A percentile compares a stretch with the other conserved stretches of the same genome.
Evolutionary conservation across 164 flowering plant genomes (phyloP).

Genomic region (Annona cherimola): DNA sequence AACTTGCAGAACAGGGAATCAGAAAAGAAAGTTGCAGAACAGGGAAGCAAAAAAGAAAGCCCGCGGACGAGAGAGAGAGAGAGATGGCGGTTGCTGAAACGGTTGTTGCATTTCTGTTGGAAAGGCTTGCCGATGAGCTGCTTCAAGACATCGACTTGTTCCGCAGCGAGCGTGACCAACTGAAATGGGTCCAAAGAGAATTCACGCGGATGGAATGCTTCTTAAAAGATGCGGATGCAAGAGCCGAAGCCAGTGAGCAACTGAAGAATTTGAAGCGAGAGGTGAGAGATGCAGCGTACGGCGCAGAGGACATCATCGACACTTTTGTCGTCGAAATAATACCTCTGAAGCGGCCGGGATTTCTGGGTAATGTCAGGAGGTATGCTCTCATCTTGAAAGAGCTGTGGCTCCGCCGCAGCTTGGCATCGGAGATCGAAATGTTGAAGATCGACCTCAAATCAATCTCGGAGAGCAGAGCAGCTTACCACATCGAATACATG

Average conservation of each 20-base stretch:
- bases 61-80: neutral
- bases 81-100: slow-evolving; percentile 4
- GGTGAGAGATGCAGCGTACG: slow-evolving; percentile 14
- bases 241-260: neutral
- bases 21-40: too few relatives aligned
- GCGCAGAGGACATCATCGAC: slow-evolving; percentile 18
- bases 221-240: slow-evolving; percentile 22
- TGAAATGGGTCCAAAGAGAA: slow-evolving; percentile 15
- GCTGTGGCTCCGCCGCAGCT: neutral
- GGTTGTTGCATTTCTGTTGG: slow-evolving; percentile 5
- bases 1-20: too few relatives aligned
- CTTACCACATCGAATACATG: slow-evolving; percentile 5
- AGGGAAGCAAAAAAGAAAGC: too few relatives aligned
- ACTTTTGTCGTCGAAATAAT: slow-evolving; percentile 4
- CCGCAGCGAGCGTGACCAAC: slow-evolving; percentile 14
- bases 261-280: slow-evolving; percentile 17
- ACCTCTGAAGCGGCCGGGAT: neutral
- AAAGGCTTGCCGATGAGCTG: slow-evolving; percentile 15
- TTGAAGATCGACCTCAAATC: neutral
- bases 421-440: slow-evolving; percentile 1
- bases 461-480: slow-evolving; percentile 2
- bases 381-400: neutral
- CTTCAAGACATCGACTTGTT: slow-evolving; percentile 15
- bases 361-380: neutral
- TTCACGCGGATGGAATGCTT: slow-evolving; percentile 23